Conservation (phyloP, 1,284 basidiomycete genomes). For the Rhodofomes roseus region DNA sequence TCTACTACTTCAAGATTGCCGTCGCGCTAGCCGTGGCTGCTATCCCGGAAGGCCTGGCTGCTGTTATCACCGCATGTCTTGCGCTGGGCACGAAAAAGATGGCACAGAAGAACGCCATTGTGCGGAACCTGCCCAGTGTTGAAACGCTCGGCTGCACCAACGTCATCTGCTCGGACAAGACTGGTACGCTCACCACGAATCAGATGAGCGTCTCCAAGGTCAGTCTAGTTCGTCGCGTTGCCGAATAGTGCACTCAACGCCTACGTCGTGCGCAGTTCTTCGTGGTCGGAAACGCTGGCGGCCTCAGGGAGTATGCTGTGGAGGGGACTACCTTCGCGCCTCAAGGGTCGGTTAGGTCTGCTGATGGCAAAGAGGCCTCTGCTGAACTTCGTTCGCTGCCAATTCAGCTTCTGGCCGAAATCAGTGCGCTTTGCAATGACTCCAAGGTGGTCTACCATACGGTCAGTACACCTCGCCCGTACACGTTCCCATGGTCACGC, state of each 20-base stretch:
- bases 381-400: slow-evolving; percentile 66
- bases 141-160: slow-evolving; percentile 96
- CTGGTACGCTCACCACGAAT: slow-evolving; percentile 92
- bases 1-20: slow-evolving; percentile 98
- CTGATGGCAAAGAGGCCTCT: slow-evolving; percentile 55
- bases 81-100: slow-evolving; percentile 96
- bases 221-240: not conserved
- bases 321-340: slow-evolving; percentile 92
- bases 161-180: slow-evolving; percentile 97
- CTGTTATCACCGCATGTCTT: slow-evolving; percentile 94
- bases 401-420: slow-evolving; percentile 82
- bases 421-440: slow-evolving; percentile 91
- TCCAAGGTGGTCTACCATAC: slow-evolving; percentile 84
- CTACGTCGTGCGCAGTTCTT: slow-evolving; percentile 53
- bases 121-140: slow-evolving; percentile 92
- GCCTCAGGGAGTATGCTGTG: slow-evolving; percentile 71
- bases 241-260: slow-evolving; percentile 6
- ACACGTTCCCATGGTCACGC: not conserved
- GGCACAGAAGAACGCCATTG: slow-evolving; percentile 97
- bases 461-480: slow-evolving; percentile 38
- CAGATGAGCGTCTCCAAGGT: slow-evolving; percentile 93
- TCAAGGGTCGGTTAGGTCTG: slow-evolving; percentile 64
- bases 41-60: slow-evolving; percentile 93
- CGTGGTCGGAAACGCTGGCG: slow-evolving; percentile 55
- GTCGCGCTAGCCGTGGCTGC: slow-evolving; percentile 95